phyloP scores from a whole-genome alignment of 176 grass and related monocot species.

The Zea luxurians region DNA sequence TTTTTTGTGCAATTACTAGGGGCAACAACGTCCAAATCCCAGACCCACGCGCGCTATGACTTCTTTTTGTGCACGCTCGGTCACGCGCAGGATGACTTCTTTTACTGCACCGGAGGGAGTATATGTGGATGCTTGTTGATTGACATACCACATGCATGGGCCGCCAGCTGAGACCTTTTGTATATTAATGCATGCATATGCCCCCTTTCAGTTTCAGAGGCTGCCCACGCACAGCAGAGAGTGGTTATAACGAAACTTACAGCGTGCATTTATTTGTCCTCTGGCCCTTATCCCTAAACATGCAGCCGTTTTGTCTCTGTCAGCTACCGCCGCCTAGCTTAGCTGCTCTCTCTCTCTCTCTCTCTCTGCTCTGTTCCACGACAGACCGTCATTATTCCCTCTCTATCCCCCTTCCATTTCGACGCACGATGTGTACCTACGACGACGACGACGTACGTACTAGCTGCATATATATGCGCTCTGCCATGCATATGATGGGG shows the following conservation, averaged over 20 bases:
- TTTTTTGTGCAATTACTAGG: too few relatives aligned
- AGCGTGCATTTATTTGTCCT: constrained; percentile 51
- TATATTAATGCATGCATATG: constrained; percentile 35
- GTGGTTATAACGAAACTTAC: constrained; percentile 48
- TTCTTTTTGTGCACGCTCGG: too few relatives aligned
- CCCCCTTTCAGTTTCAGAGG: constrained; percentile 8
- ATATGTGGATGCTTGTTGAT: too few relatives aligned
- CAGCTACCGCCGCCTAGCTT: constrained; percentile 33
- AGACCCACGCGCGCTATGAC: too few relatives aligned
- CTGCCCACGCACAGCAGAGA: constrained; percentile 20
- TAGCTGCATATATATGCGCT: background rate
- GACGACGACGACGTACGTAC: background rate
- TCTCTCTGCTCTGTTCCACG: too few relatives aligned
- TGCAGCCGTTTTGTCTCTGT: constrained; percentile 44
- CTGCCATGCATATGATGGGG: background rate
- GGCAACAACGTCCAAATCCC: too few relatives aligned
- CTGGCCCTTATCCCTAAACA: constrained; percentile 76
- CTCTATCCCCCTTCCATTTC: constrained; percentile 63
- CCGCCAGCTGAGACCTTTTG: constrained; percentile 39
- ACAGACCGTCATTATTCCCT: constrained; percentile 17
- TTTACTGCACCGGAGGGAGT: too few relatives aligned
- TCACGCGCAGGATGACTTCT: too few relatives aligned
- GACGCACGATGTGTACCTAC: constrained; percentile 27
- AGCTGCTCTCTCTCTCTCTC: constrained; percentile 10
- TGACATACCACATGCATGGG: background rate